phyloP scores from a whole-genome alignment of 768 basidiomycete genomes.

The Podaxis sp. region DNA sequence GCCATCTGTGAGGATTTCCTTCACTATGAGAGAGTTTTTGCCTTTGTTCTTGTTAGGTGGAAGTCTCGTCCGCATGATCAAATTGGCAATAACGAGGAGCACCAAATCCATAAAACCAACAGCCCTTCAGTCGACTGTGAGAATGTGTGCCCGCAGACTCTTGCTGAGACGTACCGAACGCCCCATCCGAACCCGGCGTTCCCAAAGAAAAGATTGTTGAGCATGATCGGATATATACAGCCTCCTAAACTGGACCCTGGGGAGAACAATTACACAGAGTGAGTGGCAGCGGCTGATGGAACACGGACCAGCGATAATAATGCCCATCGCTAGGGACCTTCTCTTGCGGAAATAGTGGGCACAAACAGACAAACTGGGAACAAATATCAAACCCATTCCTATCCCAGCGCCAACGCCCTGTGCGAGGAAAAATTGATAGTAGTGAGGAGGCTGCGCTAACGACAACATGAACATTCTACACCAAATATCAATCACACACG shows the following conservation, averaged over 20 bases:
- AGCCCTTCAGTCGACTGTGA: constrained; percentile 29
- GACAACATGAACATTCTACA: constrained; percentile 51
- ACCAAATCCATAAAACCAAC: constrained; percentile 46
- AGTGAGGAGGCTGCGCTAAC: constrained; percentile 43
- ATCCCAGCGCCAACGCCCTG: constrained; percentile 60
- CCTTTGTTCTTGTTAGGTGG: constrained; percentile 28
- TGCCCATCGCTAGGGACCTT: constrained; percentile 54
- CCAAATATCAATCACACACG: background rate
- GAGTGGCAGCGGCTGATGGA: background rate
- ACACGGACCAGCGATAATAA: constrained; percentile 46
- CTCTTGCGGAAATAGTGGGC: constrained; percentile 52
- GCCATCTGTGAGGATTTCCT: constrained; percentile 37
- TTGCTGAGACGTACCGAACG: constrained; percentile 35
- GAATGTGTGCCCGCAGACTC: constrained; percentile 9
- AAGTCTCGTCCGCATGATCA: constrained; percentile 42
- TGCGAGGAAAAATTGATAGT: constrained; percentile 52
- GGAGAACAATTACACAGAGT: constrained; percentile 7
- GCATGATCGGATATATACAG: constrained; percentile 50
- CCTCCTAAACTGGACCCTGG: constrained; percentile 49
- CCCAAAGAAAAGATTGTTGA: constrained; percentile 43
- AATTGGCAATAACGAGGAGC: constrained; percentile 43
- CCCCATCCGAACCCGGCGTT: constrained; percentile 40
- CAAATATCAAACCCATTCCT: constrained; percentile 54
- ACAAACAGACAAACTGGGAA: constrained; percentile 51
- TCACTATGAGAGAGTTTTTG: constrained; percentile 27